phyloP scores from a whole-genome alignment of 805 yeast species.

The Saccharomyces mikatae region DNA sequence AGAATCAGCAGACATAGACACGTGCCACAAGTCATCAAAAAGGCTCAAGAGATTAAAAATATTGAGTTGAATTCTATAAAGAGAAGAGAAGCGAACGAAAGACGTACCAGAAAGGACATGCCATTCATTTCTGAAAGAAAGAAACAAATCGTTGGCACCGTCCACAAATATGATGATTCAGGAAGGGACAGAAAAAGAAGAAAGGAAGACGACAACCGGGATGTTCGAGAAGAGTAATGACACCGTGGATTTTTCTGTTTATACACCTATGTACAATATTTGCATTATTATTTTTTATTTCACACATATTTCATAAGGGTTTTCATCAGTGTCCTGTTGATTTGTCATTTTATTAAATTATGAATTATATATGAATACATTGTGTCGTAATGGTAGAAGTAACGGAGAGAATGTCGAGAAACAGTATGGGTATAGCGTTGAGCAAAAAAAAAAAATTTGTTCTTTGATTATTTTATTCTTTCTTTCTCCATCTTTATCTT shows the following conservation, averaged over 20 bases:
- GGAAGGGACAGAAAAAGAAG: constrained; percentile 9
- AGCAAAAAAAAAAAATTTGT: neutral
- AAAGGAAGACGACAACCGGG: constrained; percentile 5
- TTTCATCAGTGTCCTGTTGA: neutral
- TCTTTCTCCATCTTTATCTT: neutral
- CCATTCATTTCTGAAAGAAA: constrained; percentile 65
- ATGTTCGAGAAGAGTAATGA: constrained; percentile 3
- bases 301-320: neutral
- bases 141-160: constrained; percentile 80
- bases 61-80: constrained; percentile 65
- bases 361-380: neutral
- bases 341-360: neutral
- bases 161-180: constrained; percentile 44
- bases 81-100: constrained; percentile 74
- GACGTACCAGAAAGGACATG: constrained; percentile 62
- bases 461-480: neutral
- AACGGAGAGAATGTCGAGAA: neutral
- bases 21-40: constrained; percentile 78
- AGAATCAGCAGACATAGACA: constrained; percentile 90
- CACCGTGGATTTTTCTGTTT: neutral
- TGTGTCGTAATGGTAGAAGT: neutral
- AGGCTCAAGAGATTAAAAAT: constrained; percentile 78
- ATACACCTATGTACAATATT: neutral
- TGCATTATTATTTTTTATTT: neutral
- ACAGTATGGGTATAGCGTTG: neutral